These are phyloP conservation scores for Scytalidium sp. DNA, from an alignment of 2,329 filamentous ascomycete species.

Conservation along the genomic window DNA sequence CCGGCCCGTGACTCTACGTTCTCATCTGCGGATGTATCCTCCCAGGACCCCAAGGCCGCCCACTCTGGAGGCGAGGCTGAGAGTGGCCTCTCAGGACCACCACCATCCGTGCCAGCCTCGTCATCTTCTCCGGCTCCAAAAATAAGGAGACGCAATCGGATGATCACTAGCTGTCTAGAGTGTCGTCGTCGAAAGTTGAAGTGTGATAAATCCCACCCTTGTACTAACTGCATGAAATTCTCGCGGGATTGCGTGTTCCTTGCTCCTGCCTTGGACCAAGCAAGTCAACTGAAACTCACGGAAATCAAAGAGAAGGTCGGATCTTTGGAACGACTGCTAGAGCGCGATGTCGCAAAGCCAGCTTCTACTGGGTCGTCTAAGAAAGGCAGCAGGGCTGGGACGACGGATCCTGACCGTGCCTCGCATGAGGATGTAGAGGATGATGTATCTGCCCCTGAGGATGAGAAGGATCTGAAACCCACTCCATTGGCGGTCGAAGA, in stretches of 20 bases:
- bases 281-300: slow-evolving; percentile 65
- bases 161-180: slow-evolving; percentile 68
- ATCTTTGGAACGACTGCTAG: slow-evolving; percentile 65
- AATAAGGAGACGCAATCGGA: slow-evolving; percentile 51
- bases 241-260: slow-evolving; percentile 42
- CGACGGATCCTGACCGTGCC: slow-evolving; percentile 13
- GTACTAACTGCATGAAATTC: slow-evolving; percentile 51
- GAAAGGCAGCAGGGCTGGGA: neutral
- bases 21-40: neutral
- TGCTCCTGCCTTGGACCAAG: slow-evolving; percentile 54
- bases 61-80: neutral
- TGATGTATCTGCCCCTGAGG: slow-evolving; percentile 40
- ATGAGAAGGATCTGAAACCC: slow-evolving; percentile 61
- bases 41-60: neutral
- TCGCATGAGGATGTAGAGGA: slow-evolving; percentile 48
- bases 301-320: slow-evolving; percentile 80
- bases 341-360: slow-evolving; percentile 62
- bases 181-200: slow-evolving; percentile 75
- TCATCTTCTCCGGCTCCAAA: slow-evolving; percentile 15
- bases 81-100: neutral
- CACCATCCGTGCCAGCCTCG: too few species aligned
- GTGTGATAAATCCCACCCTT: slow-evolving; percentile 72
- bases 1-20: neutral
- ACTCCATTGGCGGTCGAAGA: slow-evolving; percentile 62
- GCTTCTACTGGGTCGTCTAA: slow-evolving; percentile 5